Evolutionary conservation across 176 grass and related monocot genomes (phyloP).

Genomic region (Raddia distichophylla): DNA sequence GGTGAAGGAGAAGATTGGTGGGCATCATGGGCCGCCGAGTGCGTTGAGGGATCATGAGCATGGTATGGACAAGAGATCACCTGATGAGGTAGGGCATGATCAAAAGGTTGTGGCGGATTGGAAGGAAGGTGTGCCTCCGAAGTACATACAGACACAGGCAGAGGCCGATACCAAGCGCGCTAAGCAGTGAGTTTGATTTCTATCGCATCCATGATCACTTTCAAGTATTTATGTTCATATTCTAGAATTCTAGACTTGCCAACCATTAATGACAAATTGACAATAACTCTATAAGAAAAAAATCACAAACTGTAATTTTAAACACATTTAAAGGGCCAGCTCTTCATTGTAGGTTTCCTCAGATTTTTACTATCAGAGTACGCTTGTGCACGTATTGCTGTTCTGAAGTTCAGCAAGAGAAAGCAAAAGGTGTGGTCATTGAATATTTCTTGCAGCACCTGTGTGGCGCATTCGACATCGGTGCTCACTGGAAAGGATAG

Average conservation of each 20-base stretch:
- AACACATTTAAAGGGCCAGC: background rate
- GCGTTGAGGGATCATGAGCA: slow-evolving; percentile 46
- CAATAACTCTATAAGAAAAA: background rate
- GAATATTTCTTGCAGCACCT: background rate
- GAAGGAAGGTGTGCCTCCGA: slow-evolving; percentile 59
- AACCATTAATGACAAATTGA: background rate
- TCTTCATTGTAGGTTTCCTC: slow-evolving; percentile 17
- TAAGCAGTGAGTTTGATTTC: slow-evolving; percentile 79
- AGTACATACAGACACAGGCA: slow-evolving; percentile 59
- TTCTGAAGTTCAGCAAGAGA: background rate
- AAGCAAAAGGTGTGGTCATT: background rate
- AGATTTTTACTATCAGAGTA: background rate
- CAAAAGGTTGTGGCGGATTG: slow-evolving; percentile 56
- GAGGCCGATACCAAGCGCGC: slow-evolving; percentile 74
- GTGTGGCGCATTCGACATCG: background rate
- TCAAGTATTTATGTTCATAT: background rate
- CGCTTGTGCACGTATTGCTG: background rate
- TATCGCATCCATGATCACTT: slow-evolving; percentile 12
- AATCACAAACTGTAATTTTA: background rate
- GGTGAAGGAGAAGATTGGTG: slow-evolving; percentile 60
- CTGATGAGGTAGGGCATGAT: slow-evolving; percentile 46
- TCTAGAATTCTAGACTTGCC: background rate
- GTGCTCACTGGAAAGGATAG: background rate
- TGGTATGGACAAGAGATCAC: slow-evolving; percentile 54
- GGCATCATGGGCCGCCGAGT: slow-evolving; percentile 37